Percentiles rank a stretch among this genome's conserved stretches.
These are phyloP conservation scores for Suzukiozyma palmioleophila DNA, from an alignment of 1,139 yeast genomes.

Conservation along the genomic window DNA sequence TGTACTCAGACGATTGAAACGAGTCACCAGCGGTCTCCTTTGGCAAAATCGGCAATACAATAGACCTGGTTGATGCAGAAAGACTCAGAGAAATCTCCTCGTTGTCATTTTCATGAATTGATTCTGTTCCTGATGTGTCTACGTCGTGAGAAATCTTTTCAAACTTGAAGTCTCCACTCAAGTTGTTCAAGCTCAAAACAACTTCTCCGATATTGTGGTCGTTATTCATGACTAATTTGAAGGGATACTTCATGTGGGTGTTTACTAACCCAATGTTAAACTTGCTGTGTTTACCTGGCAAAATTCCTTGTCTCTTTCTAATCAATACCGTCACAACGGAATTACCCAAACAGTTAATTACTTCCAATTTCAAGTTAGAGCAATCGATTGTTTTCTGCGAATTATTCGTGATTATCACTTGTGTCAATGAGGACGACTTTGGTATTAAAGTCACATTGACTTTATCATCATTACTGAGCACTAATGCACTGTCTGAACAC, in stretches of 20 bases:
- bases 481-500: not conserved
- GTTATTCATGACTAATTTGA: constrained; percentile 24
- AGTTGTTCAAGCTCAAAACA: constrained; percentile 22
- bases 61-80: constrained; percentile 24
- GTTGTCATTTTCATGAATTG: constrained; percentile 5
- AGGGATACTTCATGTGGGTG: constrained; percentile 35
- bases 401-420: constrained; percentile 29
- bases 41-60: constrained; percentile 34
- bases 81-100: constrained; percentile 2
- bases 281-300: constrained; percentile 27
- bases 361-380: constrained; percentile 25
- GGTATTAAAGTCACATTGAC: constrained; percentile 25
- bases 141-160: constrained; percentile 3
- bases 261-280: constrained; percentile 31
- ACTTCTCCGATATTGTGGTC: constrained; percentile 19
- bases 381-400: constrained; percentile 25
- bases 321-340: constrained; percentile 25
- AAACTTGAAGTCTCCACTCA: constrained; percentile 19
- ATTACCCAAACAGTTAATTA: constrained; percentile 28
- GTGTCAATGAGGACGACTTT: constrained; percentile 29
- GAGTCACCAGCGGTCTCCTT: constrained; percentile 19
- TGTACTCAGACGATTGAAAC: constrained; percentile 16
- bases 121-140: constrained; percentile 10
- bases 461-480: constrained; percentile 7
- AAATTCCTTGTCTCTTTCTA: constrained; percentile 29